Percentiles rank a stretch among this genome's conserved stretches.
Evolutionary conservation across 2,329 filamentous ascomycete genomes (phyloP).

Genomic region (Xylariaceae sp.): DNA sequence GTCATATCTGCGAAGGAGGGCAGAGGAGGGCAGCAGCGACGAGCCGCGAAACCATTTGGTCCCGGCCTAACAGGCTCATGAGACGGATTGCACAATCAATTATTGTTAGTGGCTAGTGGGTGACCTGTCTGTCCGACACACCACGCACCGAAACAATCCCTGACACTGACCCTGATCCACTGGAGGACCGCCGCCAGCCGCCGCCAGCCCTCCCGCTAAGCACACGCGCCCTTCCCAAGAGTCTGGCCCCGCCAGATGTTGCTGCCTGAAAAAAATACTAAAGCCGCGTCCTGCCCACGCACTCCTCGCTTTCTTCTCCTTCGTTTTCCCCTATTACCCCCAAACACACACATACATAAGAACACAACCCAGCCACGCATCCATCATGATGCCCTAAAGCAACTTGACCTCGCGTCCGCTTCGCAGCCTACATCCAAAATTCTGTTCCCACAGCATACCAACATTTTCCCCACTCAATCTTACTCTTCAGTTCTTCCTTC

Average conservation of each 20-base stretch:
- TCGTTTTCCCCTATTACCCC: constrained; percentile 24
- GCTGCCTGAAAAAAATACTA: constrained; percentile 27
- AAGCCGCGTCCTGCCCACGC: constrained; percentile 18
- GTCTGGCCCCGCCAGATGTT: constrained; percentile 5
- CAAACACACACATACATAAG: constrained; percentile 27
- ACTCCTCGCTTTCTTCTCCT: constrained; percentile 24
- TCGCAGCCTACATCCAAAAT: constrained; percentile 42
- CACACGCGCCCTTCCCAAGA: neutral
- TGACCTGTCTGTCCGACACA: too few species aligned
- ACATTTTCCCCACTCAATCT: constrained; percentile 39
- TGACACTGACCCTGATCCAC: too few species aligned
- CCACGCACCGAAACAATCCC: too few species aligned
- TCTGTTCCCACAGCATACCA: constrained; percentile 37
- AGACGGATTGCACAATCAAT: too few species aligned
- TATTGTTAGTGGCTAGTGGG: too few species aligned
- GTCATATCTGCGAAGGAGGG: too few species aligned
- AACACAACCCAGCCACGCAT: constrained; percentile 28
- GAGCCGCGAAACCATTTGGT: too few species aligned
- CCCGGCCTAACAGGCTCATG: too few species aligned
- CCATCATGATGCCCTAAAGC: constrained; percentile 55
- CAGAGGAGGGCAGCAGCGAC: too few species aligned
- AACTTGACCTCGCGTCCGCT: constrained; percentile 26
- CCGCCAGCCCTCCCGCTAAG: too few species aligned
- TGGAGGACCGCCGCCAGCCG: too few species aligned
- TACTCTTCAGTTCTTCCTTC: constrained; percentile 43